Evolutionary conservation across 2,329 filamentous ascomycete genomes (phyloP), one percentile per base, ranked within the genome.

Genomic region (Alternaria metachromatica): DNA sequence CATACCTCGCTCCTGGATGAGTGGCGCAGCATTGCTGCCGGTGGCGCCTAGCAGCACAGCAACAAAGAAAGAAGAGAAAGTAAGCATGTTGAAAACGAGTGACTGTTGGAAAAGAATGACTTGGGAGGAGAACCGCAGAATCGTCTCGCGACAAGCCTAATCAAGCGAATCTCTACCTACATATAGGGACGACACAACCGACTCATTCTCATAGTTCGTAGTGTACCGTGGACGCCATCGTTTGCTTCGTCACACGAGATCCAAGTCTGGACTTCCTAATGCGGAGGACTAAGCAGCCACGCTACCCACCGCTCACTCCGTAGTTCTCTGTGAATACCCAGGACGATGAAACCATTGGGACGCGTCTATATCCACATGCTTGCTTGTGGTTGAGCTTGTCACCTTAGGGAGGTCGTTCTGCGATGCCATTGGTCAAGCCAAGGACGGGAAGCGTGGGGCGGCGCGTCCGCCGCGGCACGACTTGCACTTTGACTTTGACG

Each of bases 1-100:
- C 21, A 26, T 63, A 66, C 68, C 60, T 60, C 71, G 66, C 56
- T 71, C 66, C 49, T 66, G 55, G 56, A 64, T 6, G 53, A 73
- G 60, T 30, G 72, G 72, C 49, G 64, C 64, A 41, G 70, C 72
- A 65, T 69, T 62, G 55, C 64, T 62, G n/a, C n/a, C 28, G 8
- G 65, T 26, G 37, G 63, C 60, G 45, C 55, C 51, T 26, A 69
- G 58, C 23, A 69, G 50, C 49, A 63, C 50, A 23, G 51, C 28
- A 15, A 67, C 26, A 68, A 68, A 13, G 62, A 73, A 56, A 33
- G 68, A 62, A 23, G 44, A 58, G 26, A 66, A 58, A 26, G 37
- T 61, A 33, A 58, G n/a, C 67, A 72, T 74, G 12, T 6, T 57
- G 50, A 37, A 30, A 67, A 59, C 4, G 58, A 66, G 54, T 43